Evolutionary conservation across 1,284 basidiomycete genomes (phyloP), one percentile per base, ranked within the genome.

Genomic region (Afroboletus lepidellus): DNA sequence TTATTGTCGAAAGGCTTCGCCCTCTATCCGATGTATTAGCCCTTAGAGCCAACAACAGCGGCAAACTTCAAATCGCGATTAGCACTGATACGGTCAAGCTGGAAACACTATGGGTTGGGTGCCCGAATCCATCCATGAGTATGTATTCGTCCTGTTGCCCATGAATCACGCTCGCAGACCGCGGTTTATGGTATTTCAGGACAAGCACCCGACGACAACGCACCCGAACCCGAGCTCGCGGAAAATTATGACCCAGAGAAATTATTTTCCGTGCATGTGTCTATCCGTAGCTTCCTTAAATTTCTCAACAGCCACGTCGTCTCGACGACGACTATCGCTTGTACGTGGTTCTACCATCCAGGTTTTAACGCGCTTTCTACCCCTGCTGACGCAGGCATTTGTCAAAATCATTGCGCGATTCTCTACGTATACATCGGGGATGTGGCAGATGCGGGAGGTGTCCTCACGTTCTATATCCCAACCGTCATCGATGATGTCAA

Each of bases 401-500:
- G 92, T 64, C 84, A 89, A 63, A 79, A 85, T 49, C 87, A 94
- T 59, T 94, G 91, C 65, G 75, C 93, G 59, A 94, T 95, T 57
- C 80, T 93, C 37, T 94, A 94, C 59, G 91, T 94, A 34, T 94
- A 94, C 64, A 90, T 94, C 48, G 92, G 92, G 8, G 88, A 92
- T 42, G 77, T 87, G 12, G 81, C 83, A 13, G 87, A 92, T 54
- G 83, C 87, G 0, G 90, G 90, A 38, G 92, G 92, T 1, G 90
- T 94, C 24, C 76, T 94, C 60, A 94, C 92, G 1, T 94, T 92
- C 66, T 95, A 94, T 69, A 87, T 94, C 38, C 92, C 92, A 29
- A 84, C 77, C 3, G 71, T 80, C 36, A 72, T 81, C 50, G 77
- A 81, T 46, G 71, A 73, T 50, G 60, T 61, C 36, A 50, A 59